Evolutionary conservation across 257 asterid genomes (phyloP), one percentile per base, ranked within the genome.

Genomic region (Primulina tabacum): DNA sequence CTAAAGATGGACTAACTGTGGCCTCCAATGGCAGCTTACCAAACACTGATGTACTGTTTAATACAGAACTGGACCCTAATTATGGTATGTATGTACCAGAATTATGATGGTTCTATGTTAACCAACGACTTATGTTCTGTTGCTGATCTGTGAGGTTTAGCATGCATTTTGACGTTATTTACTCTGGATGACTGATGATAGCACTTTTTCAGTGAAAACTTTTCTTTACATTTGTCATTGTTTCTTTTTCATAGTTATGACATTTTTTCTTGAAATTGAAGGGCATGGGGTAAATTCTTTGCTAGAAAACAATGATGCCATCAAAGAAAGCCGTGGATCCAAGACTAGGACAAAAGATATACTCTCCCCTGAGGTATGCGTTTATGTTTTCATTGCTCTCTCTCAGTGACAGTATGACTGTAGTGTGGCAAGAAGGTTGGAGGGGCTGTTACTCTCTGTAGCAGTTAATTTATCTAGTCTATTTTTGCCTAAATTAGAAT

Each of bases 361-460:
- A 60, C 77, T 72, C n/a, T 56, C 84, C 57, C 62, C 89, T 21
- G 95, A 83, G 95, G 98, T 90, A 82, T 56, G 72, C 26, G 62
- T 73, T 62, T 34, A n/a, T 71, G 64, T 43, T 18, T 12, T 21
- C 0, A 10, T 69, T 28, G 30, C 33, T 28, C 14, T 5, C 30
- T 30, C 18, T 40, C 61, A 8, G 6, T 73, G 47, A 40, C 20
- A 21, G 62, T 66, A 33, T 33, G 24, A 29, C 28, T 71, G 17
- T 3, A 34, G 14, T 38, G 30, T 6, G 6, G 11, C 28, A 7
- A 64, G 70, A 4, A n/a, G 20, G 8, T 7, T 55, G 29, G 59
- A 12, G 21, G 2, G 67, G 57, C 58, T 43, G 74, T 37, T 37
- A 63, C 6, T 62, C 26, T 24, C 35, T 60, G 53, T 26, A 43